Conservation (phyloP, 768 basidiomycete species). For the Calocybe cyanea region DNA sequence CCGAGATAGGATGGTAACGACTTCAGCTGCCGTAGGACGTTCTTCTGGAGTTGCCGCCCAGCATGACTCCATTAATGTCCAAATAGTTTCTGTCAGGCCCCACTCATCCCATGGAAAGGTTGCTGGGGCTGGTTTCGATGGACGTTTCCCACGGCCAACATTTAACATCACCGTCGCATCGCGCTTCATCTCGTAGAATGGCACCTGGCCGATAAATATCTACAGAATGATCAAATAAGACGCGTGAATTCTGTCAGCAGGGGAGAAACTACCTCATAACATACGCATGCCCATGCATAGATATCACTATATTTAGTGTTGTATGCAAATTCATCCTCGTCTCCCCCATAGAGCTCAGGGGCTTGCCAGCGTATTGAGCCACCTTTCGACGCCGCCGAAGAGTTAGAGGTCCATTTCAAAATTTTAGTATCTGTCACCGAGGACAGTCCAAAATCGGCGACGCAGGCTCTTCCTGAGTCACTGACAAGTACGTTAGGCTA, state of each 20-base stretch:
- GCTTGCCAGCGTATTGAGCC: constrained; percentile 2
- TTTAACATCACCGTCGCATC: constrained; percentile 1
- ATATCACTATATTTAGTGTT: constrained; percentile 1
- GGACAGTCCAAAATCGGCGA: constrained; percentile 3
- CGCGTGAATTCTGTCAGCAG: not conserved
- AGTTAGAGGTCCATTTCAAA: constrained; percentile 1
- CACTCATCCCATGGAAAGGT: not conserved
- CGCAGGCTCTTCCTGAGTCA: constrained; percentile 1
- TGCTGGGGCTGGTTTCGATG: not conserved
- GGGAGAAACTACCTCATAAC: constrained; percentile 1
- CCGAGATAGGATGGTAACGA: not conserved
- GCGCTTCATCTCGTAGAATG: not conserved
- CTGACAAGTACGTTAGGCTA: constrained; percentile 1
- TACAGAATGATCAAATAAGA: not conserved
- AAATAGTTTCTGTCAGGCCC: not conserved
- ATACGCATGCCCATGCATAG: constrained; percentile 4
- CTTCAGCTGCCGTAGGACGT: not conserved
- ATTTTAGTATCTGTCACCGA: not conserved
- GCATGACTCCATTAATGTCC: constrained; percentile 2
- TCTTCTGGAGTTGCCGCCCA: not conserved
- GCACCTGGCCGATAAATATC: not conserved
- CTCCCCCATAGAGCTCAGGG: not conserved
- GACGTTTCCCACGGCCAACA: not conserved
- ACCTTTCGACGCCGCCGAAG: constrained; percentile 3
- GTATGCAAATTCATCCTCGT: not conserved